Evolutionary conservation across 2,329 filamentous ascomycete species (phyloP).

Genomic region (Cryphonectria parasitica): DNA sequence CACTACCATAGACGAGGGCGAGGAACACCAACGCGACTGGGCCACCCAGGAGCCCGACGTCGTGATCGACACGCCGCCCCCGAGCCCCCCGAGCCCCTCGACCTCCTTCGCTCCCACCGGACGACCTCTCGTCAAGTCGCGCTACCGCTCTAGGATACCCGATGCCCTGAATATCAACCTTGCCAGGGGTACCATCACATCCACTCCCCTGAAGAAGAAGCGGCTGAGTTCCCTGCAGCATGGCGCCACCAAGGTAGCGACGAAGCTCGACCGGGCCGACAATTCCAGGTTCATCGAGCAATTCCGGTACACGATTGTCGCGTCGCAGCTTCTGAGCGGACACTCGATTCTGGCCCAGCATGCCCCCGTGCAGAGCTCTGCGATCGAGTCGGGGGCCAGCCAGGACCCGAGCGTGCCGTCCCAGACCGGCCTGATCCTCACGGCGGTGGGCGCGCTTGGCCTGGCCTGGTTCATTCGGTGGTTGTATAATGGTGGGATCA

Average conservation of each 20-base stretch:
- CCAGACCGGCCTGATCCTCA: slow-evolving; percentile 54
- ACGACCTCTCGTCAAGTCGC: slow-evolving; percentile 56
- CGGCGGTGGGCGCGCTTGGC: slow-evolving; percentile 66
- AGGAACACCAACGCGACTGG: slow-evolving; percentile 53
- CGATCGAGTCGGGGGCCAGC: slow-evolving; percentile 13
- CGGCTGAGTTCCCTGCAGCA: slow-evolving; percentile 28
- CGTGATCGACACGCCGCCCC: slow-evolving; percentile 48
- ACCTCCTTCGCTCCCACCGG: slow-evolving; percentile 59
- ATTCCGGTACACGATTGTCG: slow-evolving; percentile 91
- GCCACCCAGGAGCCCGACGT: slow-evolving; percentile 45
- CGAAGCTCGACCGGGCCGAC: slow-evolving; percentile 74
- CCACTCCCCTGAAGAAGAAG: slow-evolving; percentile 47
- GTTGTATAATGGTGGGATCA: slow-evolving; percentile 58
- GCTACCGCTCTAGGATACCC: slow-evolving; percentile 55
- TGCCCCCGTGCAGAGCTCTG: slow-evolving; percentile 29
- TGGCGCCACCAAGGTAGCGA: slow-evolving; percentile 65
- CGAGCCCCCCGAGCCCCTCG: slow-evolving; percentile 46
- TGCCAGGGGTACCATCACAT: slow-evolving; percentile 45
- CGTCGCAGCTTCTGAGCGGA: slow-evolving; percentile 83
- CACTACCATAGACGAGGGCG: slow-evolving; percentile 52
- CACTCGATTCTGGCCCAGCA: slow-evolving; percentile 58
- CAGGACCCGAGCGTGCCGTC: slow-evolving; percentile 39
- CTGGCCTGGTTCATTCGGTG: slow-evolving; percentile 76
- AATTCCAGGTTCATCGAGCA: slow-evolving; percentile 87
- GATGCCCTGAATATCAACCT: slow-evolving; percentile 49